Evolutionary conservation across 805 yeast genomes (phyloP), one percentile per base, ranked within the genome.

Genomic region (Yamadazyma paraphyllophila): DNA sequence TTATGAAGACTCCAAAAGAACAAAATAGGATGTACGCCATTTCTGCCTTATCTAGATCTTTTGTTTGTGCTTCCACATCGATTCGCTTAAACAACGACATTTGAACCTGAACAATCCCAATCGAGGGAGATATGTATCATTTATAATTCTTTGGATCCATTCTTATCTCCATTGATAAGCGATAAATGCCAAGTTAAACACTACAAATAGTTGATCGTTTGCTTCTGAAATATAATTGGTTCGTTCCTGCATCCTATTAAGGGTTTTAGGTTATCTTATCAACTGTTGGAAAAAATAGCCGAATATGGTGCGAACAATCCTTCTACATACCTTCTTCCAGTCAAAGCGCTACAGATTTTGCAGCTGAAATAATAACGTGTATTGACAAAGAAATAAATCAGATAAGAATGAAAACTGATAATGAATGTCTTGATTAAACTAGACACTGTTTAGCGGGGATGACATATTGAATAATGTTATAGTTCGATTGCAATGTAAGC

Each of bases 11-110:
- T 7, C 72, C 69, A 13, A 78, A 72, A 0, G 82, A 61, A 50
- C 76, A 72, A 47, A 73, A 65, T 61, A 74, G 39, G 14, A 76
- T 68, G 45, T 74, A 77, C 7, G 70, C 80, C 78, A 77, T 76
- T 53, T 77, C 81, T 7, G 73, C 69, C 1, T 73, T 55, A 31
- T 52, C 62, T 12, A 67, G 64, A 3, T 71, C 61, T 9, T 69
- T 60, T 7, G 42, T 38, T 27, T 38, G 46, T 26, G 32, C 36
- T 17, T 31, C 43, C 13, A 37, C 40, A 26, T 37, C 32, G 13
- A 37, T 14, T 13, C 40, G 26, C n/a, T 26, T 37, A 26, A 2
- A 10, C 10, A 26, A 26, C 26, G n/a, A 4, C 40, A 37, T 37
- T 4, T 36, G 24, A 20, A 20, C 24, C 20, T 29, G 31, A 29